phyloP scores from a whole-genome alignment of 371 early-diverging fungal genomes.

The Synchytrium microbalum region DNA sequence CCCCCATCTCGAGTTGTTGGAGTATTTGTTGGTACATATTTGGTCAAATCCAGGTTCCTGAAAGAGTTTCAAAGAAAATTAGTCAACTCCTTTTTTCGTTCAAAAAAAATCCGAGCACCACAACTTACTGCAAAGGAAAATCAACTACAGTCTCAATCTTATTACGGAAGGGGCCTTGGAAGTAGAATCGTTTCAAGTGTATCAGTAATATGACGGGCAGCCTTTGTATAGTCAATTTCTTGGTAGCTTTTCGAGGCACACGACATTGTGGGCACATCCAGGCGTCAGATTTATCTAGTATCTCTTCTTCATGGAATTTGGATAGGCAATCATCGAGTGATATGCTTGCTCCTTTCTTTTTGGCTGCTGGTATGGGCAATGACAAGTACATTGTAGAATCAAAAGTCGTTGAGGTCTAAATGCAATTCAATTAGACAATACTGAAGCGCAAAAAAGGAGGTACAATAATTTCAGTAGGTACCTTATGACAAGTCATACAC shows the following conservation, averaged over 20 bases:
- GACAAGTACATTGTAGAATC: slow-evolving; percentile 89
- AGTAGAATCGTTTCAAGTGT: slow-evolving; percentile 91
- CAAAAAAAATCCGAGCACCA: slow-evolving; percentile 16
- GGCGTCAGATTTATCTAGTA: slow-evolving; percentile 78
- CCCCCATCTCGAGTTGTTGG: slow-evolving; percentile 12
- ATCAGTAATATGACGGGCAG: slow-evolving; percentile 84
- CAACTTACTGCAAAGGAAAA: slow-evolving; percentile 59
- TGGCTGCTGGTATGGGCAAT: slow-evolving; percentile 70
- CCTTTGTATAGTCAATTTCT: slow-evolving; percentile 65
- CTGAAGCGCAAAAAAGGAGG: slow-evolving; percentile 9
- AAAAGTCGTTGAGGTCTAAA: slow-evolving; percentile 77
- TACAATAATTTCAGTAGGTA: slow-evolving; percentile 15
- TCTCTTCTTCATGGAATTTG: slow-evolving; percentile 74
- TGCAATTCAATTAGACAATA: slow-evolving; percentile 15
- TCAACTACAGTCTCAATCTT: slow-evolving; percentile 83
- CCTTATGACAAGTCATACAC: slow-evolving; percentile 74
- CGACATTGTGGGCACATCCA: slow-evolving; percentile 90
- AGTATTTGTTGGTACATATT: not conserved
- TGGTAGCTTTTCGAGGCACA: slow-evolving; percentile 59
- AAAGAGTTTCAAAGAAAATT: slow-evolving; percentile 1
- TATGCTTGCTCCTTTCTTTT: slow-evolving; percentile 24
- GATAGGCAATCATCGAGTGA: slow-evolving; percentile 73
- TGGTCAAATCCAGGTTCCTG: slow-evolving; percentile 31
- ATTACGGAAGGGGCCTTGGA: slow-evolving; percentile 83
- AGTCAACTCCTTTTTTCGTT: slow-evolving; percentile 10